phyloP scores from a whole-genome alignment of 495 filamentous ascomycete genomes.

The Penicillium antarcticum region DNA sequence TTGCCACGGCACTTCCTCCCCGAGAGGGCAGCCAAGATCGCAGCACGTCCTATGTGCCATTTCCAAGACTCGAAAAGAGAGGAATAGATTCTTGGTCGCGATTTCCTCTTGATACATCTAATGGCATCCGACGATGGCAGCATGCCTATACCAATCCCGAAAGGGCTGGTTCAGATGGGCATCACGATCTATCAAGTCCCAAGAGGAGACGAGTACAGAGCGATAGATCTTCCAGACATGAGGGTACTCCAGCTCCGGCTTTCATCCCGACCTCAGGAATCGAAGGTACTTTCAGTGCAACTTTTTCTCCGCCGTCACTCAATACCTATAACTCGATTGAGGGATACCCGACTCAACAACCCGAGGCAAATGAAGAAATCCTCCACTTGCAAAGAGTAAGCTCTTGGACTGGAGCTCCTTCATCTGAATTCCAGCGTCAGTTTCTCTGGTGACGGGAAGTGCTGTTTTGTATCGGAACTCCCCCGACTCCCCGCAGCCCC shows the following conservation, averaged over 20 bases:
- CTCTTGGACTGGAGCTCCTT: slow-evolving; percentile 34
- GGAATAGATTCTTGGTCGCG: slow-evolving; percentile 35
- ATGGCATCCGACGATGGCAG: slow-evolving; percentile 37
- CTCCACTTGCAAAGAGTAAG: slow-evolving; percentile 10
- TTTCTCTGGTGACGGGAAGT: slow-evolving; percentile 34
- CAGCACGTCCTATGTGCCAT: slow-evolving; percentile 14
- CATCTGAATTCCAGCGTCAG: slow-evolving; percentile 32
- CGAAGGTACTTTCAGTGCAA: neutral
- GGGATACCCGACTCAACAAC: neutral
- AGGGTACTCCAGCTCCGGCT: neutral
- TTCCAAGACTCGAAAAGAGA: slow-evolving; percentile 25
- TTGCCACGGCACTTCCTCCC: slow-evolving; percentile 16
- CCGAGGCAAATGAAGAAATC: neutral
- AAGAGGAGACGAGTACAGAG: neutral
- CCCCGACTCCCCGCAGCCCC: slow-evolving; percentile 7
- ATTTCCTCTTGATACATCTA: slow-evolving; percentile 31
- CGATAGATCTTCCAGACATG: neutral
- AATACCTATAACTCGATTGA: neutral
- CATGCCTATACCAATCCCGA: slow-evolving; percentile 15
- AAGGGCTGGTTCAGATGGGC: neutral
- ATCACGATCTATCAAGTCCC: neutral
- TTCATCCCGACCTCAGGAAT: neutral
- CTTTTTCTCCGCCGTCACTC: neutral
- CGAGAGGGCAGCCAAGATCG: neutral
- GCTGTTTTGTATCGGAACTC: slow-evolving; percentile 7